These are phyloP conservation scores for Potentilla sterilis DNA, from an alignment of 306 rosid species.

Conservation along the genomic window DNA sequence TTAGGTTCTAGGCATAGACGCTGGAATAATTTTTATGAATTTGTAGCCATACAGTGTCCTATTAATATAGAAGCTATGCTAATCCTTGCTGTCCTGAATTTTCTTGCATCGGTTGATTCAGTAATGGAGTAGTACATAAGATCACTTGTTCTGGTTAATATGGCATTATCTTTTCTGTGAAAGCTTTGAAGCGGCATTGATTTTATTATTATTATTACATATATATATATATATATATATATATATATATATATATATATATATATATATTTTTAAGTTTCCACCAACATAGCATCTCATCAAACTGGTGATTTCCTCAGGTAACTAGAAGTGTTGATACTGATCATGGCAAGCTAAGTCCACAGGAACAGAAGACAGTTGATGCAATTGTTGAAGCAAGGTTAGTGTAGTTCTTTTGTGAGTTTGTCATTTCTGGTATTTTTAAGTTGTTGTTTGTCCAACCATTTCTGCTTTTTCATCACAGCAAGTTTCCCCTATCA, in stretches of 20 bases:
- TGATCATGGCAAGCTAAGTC: conserved; percentile 64
- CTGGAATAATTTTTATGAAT: background rate
- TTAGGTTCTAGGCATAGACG: background rate
- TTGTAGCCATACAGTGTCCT: background rate
- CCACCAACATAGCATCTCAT: background rate
- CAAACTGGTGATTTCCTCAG: conserved; percentile 33
- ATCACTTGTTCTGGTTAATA: background rate
- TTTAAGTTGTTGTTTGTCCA: conserved; percentile 1
- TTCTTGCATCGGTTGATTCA: background rate
- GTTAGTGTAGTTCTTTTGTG: conserved; percentile 35
- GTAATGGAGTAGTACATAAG: background rate
- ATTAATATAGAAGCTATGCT: background rate
- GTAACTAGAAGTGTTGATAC: conserved; percentile 94
- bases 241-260: no score
- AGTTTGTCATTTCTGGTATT: conserved; percentile 2
- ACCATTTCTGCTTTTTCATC: conserved; percentile 17
- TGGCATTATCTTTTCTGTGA: background rate
- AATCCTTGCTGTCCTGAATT: background rate
- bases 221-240: no score
- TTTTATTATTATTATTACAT: background rate
- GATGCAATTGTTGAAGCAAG: conserved; percentile 95
- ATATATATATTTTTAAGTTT: background rate
- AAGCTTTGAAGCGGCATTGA: background rate
- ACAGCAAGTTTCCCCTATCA: conserved; percentile 89
- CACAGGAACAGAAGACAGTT: conserved; percentile 88